phyloP scores from a whole-genome alignment of 176 grass and related monocot species.

The Olyra latifolia region DNA sequence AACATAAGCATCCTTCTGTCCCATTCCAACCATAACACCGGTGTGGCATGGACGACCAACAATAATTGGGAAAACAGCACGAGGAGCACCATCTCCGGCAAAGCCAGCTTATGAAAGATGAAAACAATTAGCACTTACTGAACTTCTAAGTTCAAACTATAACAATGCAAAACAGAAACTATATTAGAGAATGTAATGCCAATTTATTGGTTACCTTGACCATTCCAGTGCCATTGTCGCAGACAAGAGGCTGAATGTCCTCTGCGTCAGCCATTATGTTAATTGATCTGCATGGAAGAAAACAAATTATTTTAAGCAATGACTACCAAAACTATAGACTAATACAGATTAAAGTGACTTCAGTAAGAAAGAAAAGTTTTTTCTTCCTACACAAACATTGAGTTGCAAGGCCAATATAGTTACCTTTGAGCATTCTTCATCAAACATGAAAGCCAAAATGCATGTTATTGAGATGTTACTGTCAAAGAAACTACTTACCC shows the following conservation, averaged over 20 bases:
- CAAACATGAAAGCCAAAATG: background rate
- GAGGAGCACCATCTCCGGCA: constrained; percentile 83
- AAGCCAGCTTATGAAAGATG: constrained; percentile 63
- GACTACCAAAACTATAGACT: background rate
- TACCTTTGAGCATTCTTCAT: background rate
- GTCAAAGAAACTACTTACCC: background rate
- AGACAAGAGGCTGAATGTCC: constrained; percentile 93
- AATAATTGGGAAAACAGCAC: constrained; percentile 89
- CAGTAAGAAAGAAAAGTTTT: background rate
- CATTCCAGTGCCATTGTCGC: constrained; percentile 92
- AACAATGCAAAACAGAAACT: background rate
- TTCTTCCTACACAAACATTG: background rate
- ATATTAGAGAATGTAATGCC: background rate
- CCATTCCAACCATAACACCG: constrained; percentile 94
- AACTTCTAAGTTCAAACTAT: constrained; percentile 4
- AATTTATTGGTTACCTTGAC: constrained; percentile 65
- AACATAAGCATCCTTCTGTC: constrained; percentile 89
- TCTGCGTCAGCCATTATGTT: constrained; percentile 62
- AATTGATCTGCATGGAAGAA: constrained; percentile 20
- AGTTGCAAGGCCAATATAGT: background rate
- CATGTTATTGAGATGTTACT: background rate
- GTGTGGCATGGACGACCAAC: constrained; percentile 85
- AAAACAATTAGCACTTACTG: background rate
- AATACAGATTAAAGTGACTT: constrained; percentile 3
- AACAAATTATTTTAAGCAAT: background rate